These are phyloP conservation scores for Teunomyces pallodes DNA, from an alignment of 805 yeast genomes.

Conservation along the genomic window DNA sequence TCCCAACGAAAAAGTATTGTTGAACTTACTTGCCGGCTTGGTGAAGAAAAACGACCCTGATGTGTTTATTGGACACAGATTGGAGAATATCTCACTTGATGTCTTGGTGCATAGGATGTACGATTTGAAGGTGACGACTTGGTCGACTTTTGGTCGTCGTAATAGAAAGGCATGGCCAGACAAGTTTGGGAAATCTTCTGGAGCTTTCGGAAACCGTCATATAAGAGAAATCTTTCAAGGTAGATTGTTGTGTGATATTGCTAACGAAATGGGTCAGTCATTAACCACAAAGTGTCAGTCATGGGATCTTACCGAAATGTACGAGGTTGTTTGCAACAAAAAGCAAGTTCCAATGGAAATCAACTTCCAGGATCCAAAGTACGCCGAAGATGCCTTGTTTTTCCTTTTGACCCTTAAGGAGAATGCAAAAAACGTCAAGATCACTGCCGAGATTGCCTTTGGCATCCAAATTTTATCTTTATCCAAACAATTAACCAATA, in stretches of 20 bases:
- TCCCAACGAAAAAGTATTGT: conserved; percentile 69
- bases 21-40: conserved; percentile 71
- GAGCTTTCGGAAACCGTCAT: conserved; percentile 46
- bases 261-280: conserved; percentile 93
- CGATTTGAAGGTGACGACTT: conserved; percentile 67
- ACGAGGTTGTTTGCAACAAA: conserved; percentile 68
- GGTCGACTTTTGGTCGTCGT: conserved; percentile 84
- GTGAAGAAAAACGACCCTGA: conserved; percentile 84
- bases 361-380: conserved; percentile 65
- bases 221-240: conserved; percentile 78
- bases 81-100: conserved; percentile 77
- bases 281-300: conserved; percentile 88
- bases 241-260: conserved; percentile 85
- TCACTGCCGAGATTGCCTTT: conserved; percentile 76
- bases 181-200: conserved; percentile 54
- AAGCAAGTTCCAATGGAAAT: conserved; percentile 64
- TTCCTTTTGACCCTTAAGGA: conserved; percentile 70
- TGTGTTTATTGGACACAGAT: conserved; percentile 80
- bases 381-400: conserved; percentile 63
- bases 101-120: conserved; percentile 78
- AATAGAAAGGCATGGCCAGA: conserved; percentile 77
- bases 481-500: conserved; percentile 84
- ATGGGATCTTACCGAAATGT: conserved; percentile 94
- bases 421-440: conserved; percentile 60
- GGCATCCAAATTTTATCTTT: conserved; percentile 81